A percentile compares a stretch with the other conserved stretches of the same genome.
phyloP scores from a whole-genome alignment of 1,284 basidiomycete genomes.

The Clitocybe nebularis region DNA sequence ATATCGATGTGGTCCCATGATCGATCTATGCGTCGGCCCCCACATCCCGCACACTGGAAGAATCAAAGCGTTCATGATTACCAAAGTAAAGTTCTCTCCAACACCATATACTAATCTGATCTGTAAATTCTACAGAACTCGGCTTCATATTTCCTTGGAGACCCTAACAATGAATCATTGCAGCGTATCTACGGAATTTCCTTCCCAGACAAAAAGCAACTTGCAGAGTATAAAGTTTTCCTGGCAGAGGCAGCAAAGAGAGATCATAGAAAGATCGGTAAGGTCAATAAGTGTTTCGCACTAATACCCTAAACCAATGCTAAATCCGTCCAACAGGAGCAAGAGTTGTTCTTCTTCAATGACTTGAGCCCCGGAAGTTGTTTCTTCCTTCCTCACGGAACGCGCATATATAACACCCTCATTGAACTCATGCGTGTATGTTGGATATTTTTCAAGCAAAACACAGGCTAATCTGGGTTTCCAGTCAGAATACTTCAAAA shows the following conservation, averaged over 20 bases:
- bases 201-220: slow-evolving; percentile 97
- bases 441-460: slow-evolving; percentile 11
- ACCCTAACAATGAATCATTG: slow-evolving; percentile 90
- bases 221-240: slow-evolving; percentile 95
- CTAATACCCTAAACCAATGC: slow-evolving; percentile 7
- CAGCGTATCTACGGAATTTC: slow-evolving; percentile 99
- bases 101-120: slow-evolving; percentile 2
- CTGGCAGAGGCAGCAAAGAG: slow-evolving; percentile 95
- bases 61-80: slow-evolving; percentile 95
- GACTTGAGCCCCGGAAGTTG: slow-evolving; percentile 93
- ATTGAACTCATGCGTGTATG: slow-evolving; percentile 86
- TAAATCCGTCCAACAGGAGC: slow-evolving; percentile 51
- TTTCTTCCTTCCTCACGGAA: slow-evolving; percentile 97
- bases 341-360: slow-evolving; percentile 99
- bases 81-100: slow-evolving; percentile 58
- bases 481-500: slow-evolving; percentile 78
- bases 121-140: slow-evolving; percentile 69
- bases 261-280: slow-evolving; percentile 95
- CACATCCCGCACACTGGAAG: slow-evolving; percentile 97
- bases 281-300: slow-evolving; percentile 35
- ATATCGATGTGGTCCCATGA: slow-evolving; percentile 98
- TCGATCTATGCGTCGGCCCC: slow-evolving; percentile 96
- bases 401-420: slow-evolving; percentile 95
- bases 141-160: slow-evolving; percentile 97
- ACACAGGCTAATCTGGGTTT: slow-evolving; percentile 7